Evolutionary conservation across 306 rosid genomes (phyloP).

Genomic region (Begonia masoniana): DNA sequence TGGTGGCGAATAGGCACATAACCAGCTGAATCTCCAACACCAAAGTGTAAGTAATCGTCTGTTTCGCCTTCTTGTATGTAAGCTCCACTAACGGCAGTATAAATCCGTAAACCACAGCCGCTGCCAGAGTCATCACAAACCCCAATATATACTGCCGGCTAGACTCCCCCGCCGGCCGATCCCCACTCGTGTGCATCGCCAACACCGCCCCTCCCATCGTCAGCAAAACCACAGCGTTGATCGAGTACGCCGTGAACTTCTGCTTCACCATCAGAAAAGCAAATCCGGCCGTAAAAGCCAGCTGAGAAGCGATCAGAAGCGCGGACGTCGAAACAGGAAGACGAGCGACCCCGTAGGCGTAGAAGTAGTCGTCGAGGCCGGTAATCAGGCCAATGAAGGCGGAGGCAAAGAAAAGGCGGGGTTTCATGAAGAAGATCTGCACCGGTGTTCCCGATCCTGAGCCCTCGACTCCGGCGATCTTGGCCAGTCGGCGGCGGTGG

Average conservation of each 20-base stretch:
- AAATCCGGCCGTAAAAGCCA: constrained; percentile 39
- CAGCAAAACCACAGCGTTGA: constrained; percentile 32
- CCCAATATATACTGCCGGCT: constrained; percentile 33
- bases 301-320: constrained; percentile 35
- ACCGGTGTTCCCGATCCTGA: neutral
- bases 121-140: constrained; percentile 51
- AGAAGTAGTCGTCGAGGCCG: constrained; percentile 47
- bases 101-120: constrained; percentile 61
- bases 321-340: constrained; percentile 50
- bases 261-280: constrained; percentile 19
- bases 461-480: neutral
- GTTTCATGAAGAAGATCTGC: constrained; percentile 20
- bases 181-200: constrained; percentile 46
- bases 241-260: constrained; percentile 24
- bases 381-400: constrained; percentile 32
- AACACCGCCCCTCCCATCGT: constrained; percentile 31
- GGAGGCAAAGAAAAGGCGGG: constrained; percentile 21
- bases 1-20: constrained; percentile 49
- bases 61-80: constrained; percentile 46
- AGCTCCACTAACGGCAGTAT: constrained; percentile 64
- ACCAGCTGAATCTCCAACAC: constrained; percentile 84
- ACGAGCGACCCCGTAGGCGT: constrained; percentile 42
- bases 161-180: constrained; percentile 61
- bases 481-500: constrained; percentile 17
- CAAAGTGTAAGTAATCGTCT: constrained; percentile 36